Base-by-base conservation (phyloP, 2,329 filamentous ascomycete species). In the Hypoxylon sp. region DNA sequence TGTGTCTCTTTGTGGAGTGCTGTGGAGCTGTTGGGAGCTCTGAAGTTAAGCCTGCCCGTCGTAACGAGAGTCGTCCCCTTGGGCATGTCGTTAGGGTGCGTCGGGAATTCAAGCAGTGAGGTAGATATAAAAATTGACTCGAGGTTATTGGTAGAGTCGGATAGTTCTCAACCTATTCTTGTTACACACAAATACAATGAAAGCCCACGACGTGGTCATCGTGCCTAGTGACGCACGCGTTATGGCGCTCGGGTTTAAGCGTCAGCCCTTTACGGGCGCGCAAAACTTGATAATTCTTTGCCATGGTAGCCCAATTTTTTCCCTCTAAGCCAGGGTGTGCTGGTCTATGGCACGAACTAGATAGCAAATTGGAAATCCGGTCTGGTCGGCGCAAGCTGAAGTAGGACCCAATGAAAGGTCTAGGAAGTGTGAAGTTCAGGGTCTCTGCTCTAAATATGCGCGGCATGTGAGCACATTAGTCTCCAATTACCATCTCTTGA, bases 401-500 rank as follows among this genome's bases (percentile, higher is more conserved):
- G 21, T 29, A 39, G 37, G 24, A 46, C 58, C 63, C 70, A 70
- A 70, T 72, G 44, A 62, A 44, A 47, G n/a, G 60, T 19, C 50
- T 24, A n/a, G 48, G 11, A 62, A 50, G 51, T 24, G 42, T 35
- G 52, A 27, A 61, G 46, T 55, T 60, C 62, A 65, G 55, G 61
- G 62, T 65, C 58, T 58, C 60, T 62, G 62, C 62, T 62, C 39
- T 70, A 66, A 58, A 46, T 59, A 70, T 68, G 68, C 65, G 70
- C 65, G 65, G 62, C 70, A 72, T 70, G 68, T 70, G 70, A 70
- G 55, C 68, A 60, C 60, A 59, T 42, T 56, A 62, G 56, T 66
- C 35, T 19, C 48, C 55, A 17, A 47, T 57, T 29, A 61, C 55
- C 52, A 63, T 57, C 37, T 55, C 53, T 46, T 64, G 57, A 4